phyloP scores from a whole-genome alignment of 2,329 filamentous ascomycete species.

The Fusarium stilboides region DNA sequence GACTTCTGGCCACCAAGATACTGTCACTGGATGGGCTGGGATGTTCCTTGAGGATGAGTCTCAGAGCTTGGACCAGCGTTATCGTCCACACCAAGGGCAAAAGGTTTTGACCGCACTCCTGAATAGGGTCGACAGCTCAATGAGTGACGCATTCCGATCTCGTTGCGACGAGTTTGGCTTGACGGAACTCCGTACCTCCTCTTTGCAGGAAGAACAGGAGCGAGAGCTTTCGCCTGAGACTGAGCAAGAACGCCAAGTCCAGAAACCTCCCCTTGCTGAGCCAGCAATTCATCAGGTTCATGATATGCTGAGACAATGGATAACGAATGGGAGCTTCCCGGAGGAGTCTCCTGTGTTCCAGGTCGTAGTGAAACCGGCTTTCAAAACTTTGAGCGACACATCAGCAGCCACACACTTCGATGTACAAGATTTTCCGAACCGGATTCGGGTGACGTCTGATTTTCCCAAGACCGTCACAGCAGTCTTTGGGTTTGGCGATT shows the following conservation, averaged over 20 bases:
- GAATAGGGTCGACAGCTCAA: not conserved
- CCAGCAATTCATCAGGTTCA: conserved; percentile 63
- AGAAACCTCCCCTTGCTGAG: conserved; percentile 58
- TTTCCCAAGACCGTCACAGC: conserved; percentile 35
- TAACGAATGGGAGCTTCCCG: conserved; percentile 13
- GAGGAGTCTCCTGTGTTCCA: conserved; percentile 5
- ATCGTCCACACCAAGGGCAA: conserved; percentile 56
- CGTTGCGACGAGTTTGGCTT: conserved; percentile 31
- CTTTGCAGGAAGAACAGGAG: conserved; percentile 77
- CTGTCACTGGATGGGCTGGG: conserved; percentile 50
- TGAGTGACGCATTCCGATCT: not conserved
- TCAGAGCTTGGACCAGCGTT: conserved; percentile 66
- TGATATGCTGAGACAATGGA: conserved; percentile 53
- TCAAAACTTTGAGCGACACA: conserved; percentile 29
- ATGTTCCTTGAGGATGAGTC: conserved; percentile 71
- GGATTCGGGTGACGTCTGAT: conserved; percentile 39
- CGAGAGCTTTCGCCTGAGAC: conserved; percentile 76
- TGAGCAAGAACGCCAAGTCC: conserved; percentile 70
- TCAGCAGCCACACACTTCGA: conserved; percentile 38
- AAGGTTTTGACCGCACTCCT: not conserved
- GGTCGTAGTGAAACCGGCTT: conserved; percentile 29
- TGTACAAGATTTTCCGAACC: conserved; percentile 23
- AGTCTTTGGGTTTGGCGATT: not conserved
- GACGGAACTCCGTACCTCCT: conserved; percentile 5
- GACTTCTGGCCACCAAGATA: rapidly evolving